Evolutionary conservation across 148 eudicot genomes (phyloP).

Genomic region (Rhododendron griersonianum): DNA sequence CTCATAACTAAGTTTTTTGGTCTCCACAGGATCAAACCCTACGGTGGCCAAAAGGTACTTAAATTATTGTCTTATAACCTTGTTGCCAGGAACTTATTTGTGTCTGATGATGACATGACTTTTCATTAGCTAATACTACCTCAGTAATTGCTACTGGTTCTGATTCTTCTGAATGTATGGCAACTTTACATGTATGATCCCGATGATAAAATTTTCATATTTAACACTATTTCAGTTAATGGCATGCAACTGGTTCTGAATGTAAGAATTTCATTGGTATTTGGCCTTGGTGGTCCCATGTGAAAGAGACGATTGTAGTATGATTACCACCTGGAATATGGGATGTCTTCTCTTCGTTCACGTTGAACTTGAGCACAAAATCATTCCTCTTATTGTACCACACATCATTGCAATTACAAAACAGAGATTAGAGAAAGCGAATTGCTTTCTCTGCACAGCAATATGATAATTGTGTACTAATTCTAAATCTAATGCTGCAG

Average conservation of each 20-base stretch:
- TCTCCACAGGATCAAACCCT: conserved; percentile 90
- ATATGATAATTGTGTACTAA: conserved; percentile 2
- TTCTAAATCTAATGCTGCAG: conserved; percentile 43
- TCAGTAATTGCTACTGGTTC: neutral
- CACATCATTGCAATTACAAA: neutral
- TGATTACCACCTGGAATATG: neutral
- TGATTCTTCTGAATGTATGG: neutral
- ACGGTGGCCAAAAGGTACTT: conserved; percentile 92
- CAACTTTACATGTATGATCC: neutral
- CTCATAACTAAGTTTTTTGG: conserved; percentile 97
- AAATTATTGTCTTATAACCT: neutral
- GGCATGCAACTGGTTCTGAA: neutral
- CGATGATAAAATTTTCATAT: no score
- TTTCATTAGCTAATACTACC: neutral
- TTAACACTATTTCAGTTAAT: neutral
- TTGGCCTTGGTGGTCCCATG: neutral
- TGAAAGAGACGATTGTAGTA: neutral
- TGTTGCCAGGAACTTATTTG: neutral
- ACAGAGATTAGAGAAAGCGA: neutral
- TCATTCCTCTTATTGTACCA: neutral
- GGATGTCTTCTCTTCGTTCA: neutral
- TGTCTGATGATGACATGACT: conserved; percentile 9
- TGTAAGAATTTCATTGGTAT: neutral
- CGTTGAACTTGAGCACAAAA: neutral
- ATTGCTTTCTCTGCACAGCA: neutral